Evolutionary conservation across 23 red algal genomes (phyloP).

Genomic region (Pyropia haitanensis): DNA sequence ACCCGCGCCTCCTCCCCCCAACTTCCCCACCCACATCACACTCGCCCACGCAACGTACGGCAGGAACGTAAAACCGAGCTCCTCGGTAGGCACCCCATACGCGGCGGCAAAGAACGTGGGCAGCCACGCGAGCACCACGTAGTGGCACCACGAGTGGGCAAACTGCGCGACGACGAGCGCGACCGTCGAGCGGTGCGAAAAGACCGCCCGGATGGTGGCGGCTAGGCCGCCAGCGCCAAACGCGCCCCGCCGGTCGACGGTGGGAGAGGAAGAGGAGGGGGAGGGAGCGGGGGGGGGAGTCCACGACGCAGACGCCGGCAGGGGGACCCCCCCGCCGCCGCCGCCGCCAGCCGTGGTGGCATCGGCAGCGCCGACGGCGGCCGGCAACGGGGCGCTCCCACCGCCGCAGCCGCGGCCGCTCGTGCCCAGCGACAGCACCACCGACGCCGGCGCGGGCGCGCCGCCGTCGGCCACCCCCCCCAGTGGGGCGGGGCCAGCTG

Average conservation of each 20-base stretch:
- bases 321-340: no score
- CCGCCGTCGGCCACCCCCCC: no score
- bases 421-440: no score
- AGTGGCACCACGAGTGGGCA: slow-evolving; percentile 34
- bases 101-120: slow-evolving; percentile 49
- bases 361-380: no score
- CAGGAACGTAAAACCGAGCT: slow-evolving; percentile 41
- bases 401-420: no score
- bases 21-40: no score
- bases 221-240: slow-evolving; percentile 2
- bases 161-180: slow-evolving; percentile 24
- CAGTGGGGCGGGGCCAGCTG: not conserved
- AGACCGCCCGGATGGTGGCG: slow-evolving; percentile 12
- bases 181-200: slow-evolving; percentile 14
- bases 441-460: no score
- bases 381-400: no score
- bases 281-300: not conserved
- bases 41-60: no score
- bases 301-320: not conserved
- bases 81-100: slow-evolving; percentile 17
- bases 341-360: no score
- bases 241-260: not conserved
- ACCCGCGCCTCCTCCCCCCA: no score
- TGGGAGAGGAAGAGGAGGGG: not conserved
- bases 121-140: slow-evolving; percentile 56